phyloP scores from a whole-genome alignment of 257 asterid genomes.

The Solanum peruvianum region DNA sequence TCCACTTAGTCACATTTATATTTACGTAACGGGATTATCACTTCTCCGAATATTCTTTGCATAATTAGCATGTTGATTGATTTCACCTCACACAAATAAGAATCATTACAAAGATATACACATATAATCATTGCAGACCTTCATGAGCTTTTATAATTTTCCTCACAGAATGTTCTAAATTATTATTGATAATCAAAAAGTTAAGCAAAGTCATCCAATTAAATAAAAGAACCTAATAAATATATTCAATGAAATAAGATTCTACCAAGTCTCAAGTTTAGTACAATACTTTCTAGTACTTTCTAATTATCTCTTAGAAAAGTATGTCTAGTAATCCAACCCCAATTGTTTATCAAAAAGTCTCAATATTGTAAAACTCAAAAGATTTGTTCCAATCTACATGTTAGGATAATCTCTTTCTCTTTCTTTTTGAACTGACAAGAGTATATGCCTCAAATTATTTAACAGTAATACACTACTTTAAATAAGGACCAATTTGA shows the following conservation, averaged over 20 bases:
- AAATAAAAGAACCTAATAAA: neutral
- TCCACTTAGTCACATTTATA: too few species aligned
- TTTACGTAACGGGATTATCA: too few species aligned
- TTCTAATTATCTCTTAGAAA: neutral
- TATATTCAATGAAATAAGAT: neutral
- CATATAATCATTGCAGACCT: too few species aligned
- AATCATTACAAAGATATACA: too few species aligned
- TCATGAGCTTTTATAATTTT: too few species aligned
- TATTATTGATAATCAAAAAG: neutral
- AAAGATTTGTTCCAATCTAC: neutral
- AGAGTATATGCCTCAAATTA: neutral
- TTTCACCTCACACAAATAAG: too few species aligned
- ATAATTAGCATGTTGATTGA: too few species aligned
- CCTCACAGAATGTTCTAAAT: neutral
- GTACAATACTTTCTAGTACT: too few species aligned
- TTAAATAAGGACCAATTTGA: neutral
- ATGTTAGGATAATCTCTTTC: too few species aligned
- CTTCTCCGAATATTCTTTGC: too few species aligned
- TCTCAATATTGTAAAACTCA: neutral
- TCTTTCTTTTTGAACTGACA: neutral
- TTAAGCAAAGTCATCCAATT: neutral
- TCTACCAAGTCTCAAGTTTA: neutral
- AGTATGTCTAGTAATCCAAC: too few species aligned
- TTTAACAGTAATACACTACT: neutral
- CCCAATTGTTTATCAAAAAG: neutral